phyloP scores from a whole-genome alignment of 768 basidiomycete genomes.

The Infundibulicybe gibba region DNA sequence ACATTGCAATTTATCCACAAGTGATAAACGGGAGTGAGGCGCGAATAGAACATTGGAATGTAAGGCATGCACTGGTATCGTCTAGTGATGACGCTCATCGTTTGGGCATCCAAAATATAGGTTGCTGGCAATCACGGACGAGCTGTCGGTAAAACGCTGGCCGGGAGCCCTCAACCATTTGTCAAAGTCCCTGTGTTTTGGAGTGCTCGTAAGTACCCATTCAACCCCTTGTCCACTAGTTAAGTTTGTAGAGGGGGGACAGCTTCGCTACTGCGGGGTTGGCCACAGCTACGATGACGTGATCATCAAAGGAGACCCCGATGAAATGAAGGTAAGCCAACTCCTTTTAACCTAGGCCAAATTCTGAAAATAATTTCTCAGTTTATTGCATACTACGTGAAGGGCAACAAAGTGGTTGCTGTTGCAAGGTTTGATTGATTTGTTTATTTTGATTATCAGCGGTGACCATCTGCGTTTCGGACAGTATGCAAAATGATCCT shows the following conservation, averaged over 20 bases:
- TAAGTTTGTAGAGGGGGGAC: slow-evolving; percentile 63
- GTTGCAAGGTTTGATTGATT: slow-evolving; percentile 49
- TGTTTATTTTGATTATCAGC: not conserved
- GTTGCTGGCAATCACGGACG: slow-evolving; percentile 87
- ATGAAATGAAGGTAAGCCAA: slow-evolving; percentile 66
- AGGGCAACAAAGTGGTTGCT: slow-evolving; percentile 59
- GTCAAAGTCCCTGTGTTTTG: slow-evolving; percentile 84
- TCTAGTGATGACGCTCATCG: slow-evolving; percentile 1
- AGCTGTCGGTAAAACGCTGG: slow-evolving; percentile 76
- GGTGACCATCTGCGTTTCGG: slow-evolving; percentile 1
- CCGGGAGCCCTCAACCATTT: slow-evolving; percentile 62
- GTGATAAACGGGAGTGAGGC: slow-evolving; percentile 40
- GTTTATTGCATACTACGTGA: slow-evolving; percentile 82
- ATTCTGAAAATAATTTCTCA: slow-evolving; percentile 16
- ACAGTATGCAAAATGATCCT: slow-evolving; percentile 79
- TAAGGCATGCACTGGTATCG: slow-evolving; percentile 22
- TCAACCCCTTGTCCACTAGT: not conserved
- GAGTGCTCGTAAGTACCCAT: slow-evolving; percentile 68
- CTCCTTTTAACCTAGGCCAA: not conserved
- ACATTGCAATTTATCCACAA: slow-evolving; percentile 80
- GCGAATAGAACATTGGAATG: slow-evolving; percentile 92
- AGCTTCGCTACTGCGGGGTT: slow-evolving; percentile 81
- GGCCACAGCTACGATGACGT: slow-evolving; percentile 72
- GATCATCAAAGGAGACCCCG: slow-evolving; percentile 70
- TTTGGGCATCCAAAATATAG: slow-evolving; percentile 22